Evolutionary conservation across 306 rosid species (phyloP), one percentile per base, ranked within the genome.

Genomic region (Comarum palustre): DNA sequence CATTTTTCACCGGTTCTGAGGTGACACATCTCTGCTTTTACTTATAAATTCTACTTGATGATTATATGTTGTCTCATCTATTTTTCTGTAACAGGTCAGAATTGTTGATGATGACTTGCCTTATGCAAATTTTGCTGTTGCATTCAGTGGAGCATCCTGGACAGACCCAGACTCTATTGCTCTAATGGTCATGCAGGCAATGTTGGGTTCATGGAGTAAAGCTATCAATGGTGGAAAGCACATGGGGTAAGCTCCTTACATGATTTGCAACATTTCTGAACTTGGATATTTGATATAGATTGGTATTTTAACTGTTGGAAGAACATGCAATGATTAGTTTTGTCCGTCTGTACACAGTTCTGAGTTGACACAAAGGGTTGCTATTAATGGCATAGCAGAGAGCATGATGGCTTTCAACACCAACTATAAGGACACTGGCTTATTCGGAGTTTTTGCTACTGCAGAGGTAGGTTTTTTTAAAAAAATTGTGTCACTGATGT

Each of bases 141-240:
- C 99, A 82, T 95, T 91, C 72, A 88, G 79, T 66, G 99, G 99
- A 57, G 97, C 99, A 62, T 84, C 96, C 29, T 91, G 99, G 99
- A 91, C 91, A 51, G 99, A 95, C 81, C 99, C 99, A 41, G 97
- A 95, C 78, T 95, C 97, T 48, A 82, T 91, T 80, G 73, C 97
- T 45, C 81, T 95, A 70, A 95, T 91, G 99, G 99, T 95, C 79
- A 95, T 95, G 96, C 99, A 95, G 52, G 96, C 97, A 32, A 87
- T 95, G 97, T 65, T 95, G 83, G 99, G 97, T 27, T 91, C 99
- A 47, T 95, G 97, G 97, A 95, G 87, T 76, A 95, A 95, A 79
- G 78, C 78, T 51, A 89, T 92, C 8, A 92, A 90, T 46, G 96
- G 97, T 69, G 99, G 93, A 88, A 91, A 95, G 78, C 99, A 95